Evolutionary conservation across 2,329 filamentous ascomycete genomes (phyloP).

Genomic region (Microsporum audouinii): DNA sequence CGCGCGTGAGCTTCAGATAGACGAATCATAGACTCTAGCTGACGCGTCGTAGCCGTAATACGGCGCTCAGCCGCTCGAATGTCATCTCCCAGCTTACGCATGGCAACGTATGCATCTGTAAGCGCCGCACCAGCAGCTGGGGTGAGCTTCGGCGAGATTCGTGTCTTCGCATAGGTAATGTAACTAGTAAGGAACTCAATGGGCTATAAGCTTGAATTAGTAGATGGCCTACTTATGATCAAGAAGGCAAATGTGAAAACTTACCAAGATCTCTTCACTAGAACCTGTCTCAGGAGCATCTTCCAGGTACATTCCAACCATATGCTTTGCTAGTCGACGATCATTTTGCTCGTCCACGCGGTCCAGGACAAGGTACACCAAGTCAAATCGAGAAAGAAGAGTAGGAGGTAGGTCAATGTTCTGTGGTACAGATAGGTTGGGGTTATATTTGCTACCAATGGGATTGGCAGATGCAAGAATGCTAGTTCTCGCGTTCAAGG

Average conservation of each 20-base stretch:
- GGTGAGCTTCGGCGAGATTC: conserved; percentile 73
- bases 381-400: conserved; percentile 85
- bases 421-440: conserved; percentile 86
- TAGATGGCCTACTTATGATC: neutral
- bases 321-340: conserved; percentile 76
- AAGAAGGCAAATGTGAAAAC: conserved; percentile 23
- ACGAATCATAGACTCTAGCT: conserved; percentile 97
- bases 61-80: conserved; percentile 82
- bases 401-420: conserved; percentile 97
- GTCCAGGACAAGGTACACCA: conserved; percentile 93
- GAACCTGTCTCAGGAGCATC: conserved; percentile 79
- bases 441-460: conserved; percentile 95
- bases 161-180: conserved; percentile 86
- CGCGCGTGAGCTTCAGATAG: conserved; percentile 93
- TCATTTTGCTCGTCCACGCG: conserved; percentile 84
- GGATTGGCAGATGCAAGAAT: conserved; percentile 96
- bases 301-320: conserved; percentile 93
- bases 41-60: conserved; percentile 93
- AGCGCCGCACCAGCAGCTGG: conserved; percentile 72
- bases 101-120: conserved; percentile 77
- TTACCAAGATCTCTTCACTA: conserved; percentile 66
- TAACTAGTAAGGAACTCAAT: conserved; percentile 93
- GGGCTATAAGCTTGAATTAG: conserved; percentile 42
- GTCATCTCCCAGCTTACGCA: conserved; percentile 85
- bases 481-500: conserved; percentile 85